Evolutionary conservation across 2,329 filamentous ascomycete species (phyloP).

Genomic region (Fusarium zealandicum): DNA sequence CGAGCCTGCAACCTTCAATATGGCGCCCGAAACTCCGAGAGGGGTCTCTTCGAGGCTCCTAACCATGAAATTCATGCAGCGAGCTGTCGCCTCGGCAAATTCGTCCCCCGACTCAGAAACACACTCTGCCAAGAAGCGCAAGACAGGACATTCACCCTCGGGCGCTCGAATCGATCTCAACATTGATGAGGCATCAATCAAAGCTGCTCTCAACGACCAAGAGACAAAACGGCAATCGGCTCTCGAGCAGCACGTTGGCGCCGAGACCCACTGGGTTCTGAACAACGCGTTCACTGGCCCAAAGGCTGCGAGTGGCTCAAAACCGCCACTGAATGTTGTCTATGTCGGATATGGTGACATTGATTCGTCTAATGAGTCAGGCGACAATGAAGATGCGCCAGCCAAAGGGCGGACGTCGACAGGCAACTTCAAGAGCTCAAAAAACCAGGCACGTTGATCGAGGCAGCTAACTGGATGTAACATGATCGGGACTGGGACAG

Average conservation of each 20-base stretch:
- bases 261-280: constrained; percentile 80
- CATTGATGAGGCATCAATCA: constrained; percentile 66
- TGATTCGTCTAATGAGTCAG: constrained; percentile 50
- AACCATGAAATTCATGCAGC: constrained; percentile 98
- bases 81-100: constrained; percentile 71
- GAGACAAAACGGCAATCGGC: constrained; percentile 70
- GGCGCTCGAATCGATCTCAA: constrained; percentile 48
- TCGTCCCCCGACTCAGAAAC: constrained; percentile 57
- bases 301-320: constrained; percentile 41
- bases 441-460: constrained; percentile 41
- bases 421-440: constrained; percentile 40
- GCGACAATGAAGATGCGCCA: constrained; percentile 46
- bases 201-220: constrained; percentile 70
- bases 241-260: constrained; percentile 67
- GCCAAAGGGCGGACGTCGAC: constrained; percentile 49
- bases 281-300: constrained; percentile 52
- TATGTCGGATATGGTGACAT: constrained; percentile 63
- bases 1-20: constrained; percentile 31
- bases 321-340: constrained; percentile 62
- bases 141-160: constrained; percentile 50
- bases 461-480: neutral
- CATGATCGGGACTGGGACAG: neutral
- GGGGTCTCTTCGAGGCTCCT: constrained; percentile 86
- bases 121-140: constrained; percentile 69
- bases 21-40: constrained; percentile 63